phyloP scores from a whole-genome alignment of 1,284 basidiomycete genomes.

The Pisolithus thermaeus region DNA sequence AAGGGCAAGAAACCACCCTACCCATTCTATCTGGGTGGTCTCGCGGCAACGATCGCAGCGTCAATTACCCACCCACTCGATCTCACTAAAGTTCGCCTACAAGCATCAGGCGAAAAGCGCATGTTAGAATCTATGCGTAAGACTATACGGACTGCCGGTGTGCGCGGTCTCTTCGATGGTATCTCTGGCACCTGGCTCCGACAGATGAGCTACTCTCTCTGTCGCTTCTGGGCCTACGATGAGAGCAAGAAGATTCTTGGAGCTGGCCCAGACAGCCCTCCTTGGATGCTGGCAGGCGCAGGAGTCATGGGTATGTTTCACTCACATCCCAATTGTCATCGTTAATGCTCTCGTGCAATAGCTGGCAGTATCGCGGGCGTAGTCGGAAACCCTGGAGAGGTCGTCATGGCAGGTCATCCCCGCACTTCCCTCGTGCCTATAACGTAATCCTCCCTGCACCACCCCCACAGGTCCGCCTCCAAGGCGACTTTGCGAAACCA shows the following conservation, averaged over 20 bases:
- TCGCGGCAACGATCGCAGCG: constrained; percentile 27
- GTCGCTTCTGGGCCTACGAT: constrained; percentile 91
- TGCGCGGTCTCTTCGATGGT: constrained; percentile 78
- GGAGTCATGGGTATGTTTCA: constrained; percentile 70
- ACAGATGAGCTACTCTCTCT: constrained; percentile 92
- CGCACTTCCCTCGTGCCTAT: not conserved
- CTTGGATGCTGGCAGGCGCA: constrained; percentile 77
- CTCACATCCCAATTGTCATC: constrained; percentile 2
- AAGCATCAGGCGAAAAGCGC: constrained; percentile 82
- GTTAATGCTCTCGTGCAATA: constrained; percentile 56
- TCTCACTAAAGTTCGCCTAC: constrained; percentile 82
- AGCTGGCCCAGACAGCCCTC: constrained; percentile 33
- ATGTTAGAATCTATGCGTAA: constrained; percentile 78
- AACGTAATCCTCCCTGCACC: constrained; percentile 8
- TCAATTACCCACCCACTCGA: constrained; percentile 60
- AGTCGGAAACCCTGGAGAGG: constrained; percentile 87
- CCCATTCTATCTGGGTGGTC: constrained; percentile 46
- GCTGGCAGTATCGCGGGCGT: constrained; percentile 80
- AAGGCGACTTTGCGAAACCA: constrained; percentile 84
- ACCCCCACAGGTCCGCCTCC: constrained; percentile 54
- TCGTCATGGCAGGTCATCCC: constrained; percentile 59
- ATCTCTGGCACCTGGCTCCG: constrained; percentile 86
- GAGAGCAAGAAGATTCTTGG: constrained; percentile 81
- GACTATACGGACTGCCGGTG: constrained; percentile 69
- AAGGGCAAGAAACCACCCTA: constrained; percentile 38